Base-by-base conservation (phyloP, 257 asterid species). In the Solanum paucissectum region DNA sequence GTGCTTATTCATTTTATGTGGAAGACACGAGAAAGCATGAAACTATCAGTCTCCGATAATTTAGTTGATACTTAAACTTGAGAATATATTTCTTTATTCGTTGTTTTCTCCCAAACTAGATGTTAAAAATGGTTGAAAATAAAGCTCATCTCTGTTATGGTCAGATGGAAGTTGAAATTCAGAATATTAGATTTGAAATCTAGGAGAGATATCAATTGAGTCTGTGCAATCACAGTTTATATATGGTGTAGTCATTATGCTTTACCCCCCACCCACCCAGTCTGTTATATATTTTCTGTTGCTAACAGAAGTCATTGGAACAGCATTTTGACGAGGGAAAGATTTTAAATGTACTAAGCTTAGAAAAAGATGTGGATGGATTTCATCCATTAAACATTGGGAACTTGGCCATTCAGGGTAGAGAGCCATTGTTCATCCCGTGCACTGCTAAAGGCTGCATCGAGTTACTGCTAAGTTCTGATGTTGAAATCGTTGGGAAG, bases 371-470 rank as follows among this genome's bases (percentile, higher is more conserved):
- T 49, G 95, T 94, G 79, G 97, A 94, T 87, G 97, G 97, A 46
- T 94, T 94, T 89, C 95, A 94, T 93, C 95, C 97, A 72, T 89
- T 93, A 72, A 94, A 93, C 91, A 94, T 93, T 55, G 97, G 95
- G 87, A 92, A 91, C 73, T 89, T 93, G 90, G 93, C 97, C 76
- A 90, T 93, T 93, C 93, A 88, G 90, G 97, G 95, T 86, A 90
- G 90, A 93, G 95, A 93, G 86, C 98, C 98, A 83, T 88, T 93
- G 87, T 93, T 94, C 91, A 91, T 94, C 88, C 94, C 98, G 32
- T 94, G 98, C 82, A 93, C 98, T 49, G 93, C 98, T 11, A 94
- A 93, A 87, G 98, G 94, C 76, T 94, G 96, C 90, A 90, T 93
- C 21, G 96, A 94, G 92, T 86, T 94, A 91, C 93, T 94, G 90